Evolutionary conservation across 2,329 filamentous ascomycete genomes (phyloP).

Genomic region (Raffaelea arxii): DNA sequence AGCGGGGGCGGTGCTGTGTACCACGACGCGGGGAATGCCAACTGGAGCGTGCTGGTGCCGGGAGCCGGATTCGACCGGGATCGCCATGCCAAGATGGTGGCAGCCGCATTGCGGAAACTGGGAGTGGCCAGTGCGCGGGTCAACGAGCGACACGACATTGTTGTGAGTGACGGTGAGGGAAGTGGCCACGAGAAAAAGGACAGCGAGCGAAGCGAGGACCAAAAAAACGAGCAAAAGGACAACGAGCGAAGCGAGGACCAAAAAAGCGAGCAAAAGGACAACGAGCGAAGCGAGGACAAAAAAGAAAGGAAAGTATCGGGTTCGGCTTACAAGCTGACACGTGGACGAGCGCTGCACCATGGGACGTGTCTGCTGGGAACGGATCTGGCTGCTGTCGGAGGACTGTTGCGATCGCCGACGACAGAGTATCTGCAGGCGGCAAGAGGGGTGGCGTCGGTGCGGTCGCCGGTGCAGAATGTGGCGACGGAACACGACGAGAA

Average conservation of each 20-base stretch:
- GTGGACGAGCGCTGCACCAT: slow-evolving; percentile 72
- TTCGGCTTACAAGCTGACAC: slow-evolving; percentile 88
- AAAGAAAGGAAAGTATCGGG: slow-evolving; percentile 74
- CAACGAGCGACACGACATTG: slow-evolving; percentile 89
- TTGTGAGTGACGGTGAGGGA: slow-evolving; percentile 43
- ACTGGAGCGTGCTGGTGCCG: slow-evolving; percentile 87
- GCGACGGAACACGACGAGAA: slow-evolving; percentile 23
- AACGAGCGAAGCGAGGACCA: neutral
- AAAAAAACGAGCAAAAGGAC: neutral
- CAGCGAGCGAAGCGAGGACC: neutral
- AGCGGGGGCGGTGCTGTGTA: slow-evolving; percentile 91
- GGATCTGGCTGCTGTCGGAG: slow-evolving; percentile 59
- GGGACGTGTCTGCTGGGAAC: slow-evolving; percentile 79
- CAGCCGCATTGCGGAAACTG: slow-evolving; percentile 59
- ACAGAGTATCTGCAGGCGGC: slow-evolving; percentile 66
- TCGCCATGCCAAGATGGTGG: slow-evolving; percentile 87
- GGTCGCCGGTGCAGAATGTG: slow-evolving; percentile 75
- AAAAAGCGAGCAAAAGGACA: neutral
- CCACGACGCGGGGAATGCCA: slow-evolving; percentile 86
- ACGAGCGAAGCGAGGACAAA: neutral
- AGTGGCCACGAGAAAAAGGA: neutral
- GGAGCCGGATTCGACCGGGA: slow-evolving; percentile 68
- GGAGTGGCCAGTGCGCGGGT: slow-evolving; percentile 63
- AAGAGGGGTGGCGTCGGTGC: slow-evolving; percentile 87
- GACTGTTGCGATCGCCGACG: slow-evolving; percentile 62